Evolutionary conservation across 177 flowering plant genomes (phyloP), one percentile per base, ranked within the genome.

Genomic region (Telopea speciosissima): DNA sequence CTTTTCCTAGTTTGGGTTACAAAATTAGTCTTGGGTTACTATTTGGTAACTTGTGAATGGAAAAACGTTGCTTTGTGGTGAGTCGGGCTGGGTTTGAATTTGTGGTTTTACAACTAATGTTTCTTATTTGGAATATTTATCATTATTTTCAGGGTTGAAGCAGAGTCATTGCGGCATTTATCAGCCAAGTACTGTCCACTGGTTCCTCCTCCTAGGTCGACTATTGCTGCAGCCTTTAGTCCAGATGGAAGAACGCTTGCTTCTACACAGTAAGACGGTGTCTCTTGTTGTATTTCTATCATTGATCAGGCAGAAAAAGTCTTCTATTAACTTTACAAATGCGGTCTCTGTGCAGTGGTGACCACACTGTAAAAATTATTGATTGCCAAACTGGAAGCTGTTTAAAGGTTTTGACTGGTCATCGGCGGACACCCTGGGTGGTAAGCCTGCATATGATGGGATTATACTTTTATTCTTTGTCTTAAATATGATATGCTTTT

Each of bases 371-470:
- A 66, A 96, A 96, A 83, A 86, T 96, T 77, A 90, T 96, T 74
- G 92, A 96, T 74, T 91, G 93, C 73, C 89, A 83, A 77, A 87
- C 85, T 72, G 97, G 98, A 65, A 88, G 76, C 66, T 96, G 98
- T 85, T 83, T 93, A 78, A 96, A 91, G 81, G 97, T 96, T 78
- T 81, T 96, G 73, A 87, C 82, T 77, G 99, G 99, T 65, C 99
- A 93, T 82, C 85, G 97, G 68, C 87, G 98, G 77, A 96, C 99
- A 14, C 99, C 98, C 10, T 96, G 98, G 99, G 99, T 96, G 99
- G 99, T 96, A 84, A 81, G 96, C 31, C 8, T 25, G 12, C 40
- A 9, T 59, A 24, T 58, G 61, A 49, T 44, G 49, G 49, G 49
- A 44, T 44, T 44, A 44, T 62, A 21, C 23, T 23, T 56, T n/a